Base-by-base conservation (phyloP, 768 basidiomycete species). In the Polyporus arcularius region DNA sequence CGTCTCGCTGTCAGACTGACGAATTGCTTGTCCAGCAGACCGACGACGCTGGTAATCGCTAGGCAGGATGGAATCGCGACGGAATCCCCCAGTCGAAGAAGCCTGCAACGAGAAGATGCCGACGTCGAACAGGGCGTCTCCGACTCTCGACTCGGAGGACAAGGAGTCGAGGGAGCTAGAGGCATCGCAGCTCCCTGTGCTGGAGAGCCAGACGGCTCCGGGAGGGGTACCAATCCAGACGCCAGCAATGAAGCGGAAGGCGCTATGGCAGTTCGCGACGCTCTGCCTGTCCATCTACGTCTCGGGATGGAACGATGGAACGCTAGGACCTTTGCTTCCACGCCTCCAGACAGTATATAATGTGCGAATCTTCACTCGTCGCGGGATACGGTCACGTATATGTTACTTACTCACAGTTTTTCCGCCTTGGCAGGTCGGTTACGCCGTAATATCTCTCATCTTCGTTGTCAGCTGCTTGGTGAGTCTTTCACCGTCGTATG, bases 231-330 rank as follows among this genome's bases (percentile, higher is more conserved):
- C 16, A 0, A 5, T 18, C 38, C 18, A 18, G 46, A 41, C 52
- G 38, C 11, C 61, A 6, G 41, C 53, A 1, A 63, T 63, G 61
- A 53, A 53, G 35, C 53, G 57, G 31, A 58, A 45, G 30, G 53
- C 30, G 1, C 31, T 39, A 41, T 70, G 85, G 28, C 86, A 89
- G 63, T 81, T 86, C 57, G 58, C 72, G 16, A 71, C 85, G 1
- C 73, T 87, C 31, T 87, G 85, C 63, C 82, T 79, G 76, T 73
- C 77, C 7, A 56, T 86, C 48, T 85, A 84, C 55, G 74, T 88
- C 12, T 78, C 78, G 16, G 90, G 90, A n/a, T 92, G 89, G 89
- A 89, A 86, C 64, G 89, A 90, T 70, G 86, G 85, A 10, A 80
- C 85, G 0, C 80, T 82, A 15, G 90, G 91, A 3, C 89, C 91